These are phyloP conservation scores for Saccharomycopsis lassenensis DNA, from an alignment of 805 yeast species.

Conservation along the genomic window DNA sequence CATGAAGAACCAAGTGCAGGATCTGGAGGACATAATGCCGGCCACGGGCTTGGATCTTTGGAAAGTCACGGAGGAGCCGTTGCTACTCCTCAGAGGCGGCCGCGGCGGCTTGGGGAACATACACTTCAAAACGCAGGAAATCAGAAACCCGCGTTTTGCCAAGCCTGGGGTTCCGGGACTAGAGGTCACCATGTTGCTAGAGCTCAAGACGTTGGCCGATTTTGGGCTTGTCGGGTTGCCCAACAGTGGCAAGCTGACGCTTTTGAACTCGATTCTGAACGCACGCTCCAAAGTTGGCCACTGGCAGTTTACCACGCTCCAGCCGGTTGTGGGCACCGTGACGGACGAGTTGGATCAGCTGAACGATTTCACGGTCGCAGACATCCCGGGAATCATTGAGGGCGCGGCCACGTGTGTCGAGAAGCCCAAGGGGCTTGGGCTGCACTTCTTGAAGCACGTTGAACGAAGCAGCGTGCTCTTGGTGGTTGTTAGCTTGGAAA, in stretches of 20 bases:
- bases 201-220: conserved; percentile 83
- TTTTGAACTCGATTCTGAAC: conserved; percentile 73
- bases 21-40: conserved; percentile 61
- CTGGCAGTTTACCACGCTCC: conserved; percentile 93
- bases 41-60: conserved; percentile 67
- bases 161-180: conserved; percentile 68
- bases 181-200: conserved; percentile 60
- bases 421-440: conserved; percentile 85
- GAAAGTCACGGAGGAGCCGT: conserved; percentile 51
- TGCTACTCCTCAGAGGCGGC: conserved; percentile 72
- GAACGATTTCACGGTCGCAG: conserved; percentile 73
- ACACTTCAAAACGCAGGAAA: conserved; percentile 77
- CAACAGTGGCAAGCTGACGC: conserved; percentile 91
- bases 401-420: conserved; percentile 49
- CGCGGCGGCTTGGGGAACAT: conserved; percentile 92
- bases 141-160: conserved; percentile 85
- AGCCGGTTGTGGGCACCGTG: conserved; percentile 88
- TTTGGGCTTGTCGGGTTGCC: conserved; percentile 92
- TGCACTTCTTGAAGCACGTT: conserved; percentile 83
- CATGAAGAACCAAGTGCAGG: conserved; percentile 46
- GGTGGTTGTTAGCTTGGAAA: conserved; percentile 72
- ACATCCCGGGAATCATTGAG: conserved; percentile 89
- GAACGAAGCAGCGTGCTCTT: conserved; percentile 87
- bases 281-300: conserved; percentile 91
- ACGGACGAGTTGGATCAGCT: conserved; percentile 44